Base-by-base conservation (phyloP, 2,329 filamentous ascomycete genomes). In the Claviceps africana region DNA sequence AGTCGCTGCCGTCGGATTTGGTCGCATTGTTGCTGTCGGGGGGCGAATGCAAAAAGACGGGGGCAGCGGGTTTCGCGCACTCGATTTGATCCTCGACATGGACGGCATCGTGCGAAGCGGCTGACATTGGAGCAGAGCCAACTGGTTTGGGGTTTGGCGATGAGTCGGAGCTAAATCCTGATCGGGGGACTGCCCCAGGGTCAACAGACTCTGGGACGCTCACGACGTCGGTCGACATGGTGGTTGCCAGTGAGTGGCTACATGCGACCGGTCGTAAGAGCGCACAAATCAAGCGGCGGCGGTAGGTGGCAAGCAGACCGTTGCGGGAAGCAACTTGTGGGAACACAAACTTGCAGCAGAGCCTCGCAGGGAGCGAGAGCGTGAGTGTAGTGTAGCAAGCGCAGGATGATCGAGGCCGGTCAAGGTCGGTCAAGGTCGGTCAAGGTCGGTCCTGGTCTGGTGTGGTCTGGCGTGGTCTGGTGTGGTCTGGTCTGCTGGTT, bases 21-120 rank as follows among this genome's bases (percentile, higher is more conserved):
- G 72, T 68, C 52, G 75, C 72, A 63, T 76, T 76, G 67, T 82
- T 82, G 64, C 77, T 82, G 60, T 83, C 79, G 49, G 81, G 81
- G 43, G 80, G 80, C 57, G 80, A 83, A 62, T 82, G 75, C 52
- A 83, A 67, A 59, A 78, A 78, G 54, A 65, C 69, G 31, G 71
- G 66, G 56, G 58, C 55, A n/a, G 59, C 44, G 33, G 52, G 54
- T 42, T 74, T 70, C 48, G 67, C 63, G 56, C 64, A 65, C 54
- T 68, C 63, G 53, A 62, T 60, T 53, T 64, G 58, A 51, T 58
- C 59, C 55, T 61, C 48, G 51, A 56, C 57, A 44, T 53, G 56
- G 62, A 63, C 54, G 52, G 56, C 57, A 49, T 64, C 55, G 60
- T 60, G 56, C 53, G 58, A 47, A 53, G 59, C 47, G 55, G 55